A percentile compares a stretch with the other conserved stretches of the same genome.
Evolutionary conservation across 2,329 filamentous ascomycete genomes (phyloP).

Genomic region (Cytospora mali): DNA sequence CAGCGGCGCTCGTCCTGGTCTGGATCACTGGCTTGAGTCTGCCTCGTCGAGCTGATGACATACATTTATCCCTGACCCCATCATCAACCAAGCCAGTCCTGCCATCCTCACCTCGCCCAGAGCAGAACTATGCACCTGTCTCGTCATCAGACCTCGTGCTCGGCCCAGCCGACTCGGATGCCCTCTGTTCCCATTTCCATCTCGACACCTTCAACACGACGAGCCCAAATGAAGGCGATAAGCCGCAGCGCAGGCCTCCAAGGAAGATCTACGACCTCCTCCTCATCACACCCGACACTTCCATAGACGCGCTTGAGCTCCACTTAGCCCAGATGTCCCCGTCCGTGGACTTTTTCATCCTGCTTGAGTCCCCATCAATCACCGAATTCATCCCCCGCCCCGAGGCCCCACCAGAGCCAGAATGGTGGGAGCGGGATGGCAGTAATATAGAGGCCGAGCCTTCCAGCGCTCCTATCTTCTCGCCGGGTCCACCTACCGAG

Average conservation of each 20-base stretch:
- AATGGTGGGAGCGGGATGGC: constrained; percentile 15
- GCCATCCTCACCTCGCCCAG: neutral
- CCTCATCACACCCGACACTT: constrained; percentile 29
- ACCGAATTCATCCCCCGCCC: neutral
- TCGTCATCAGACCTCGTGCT: neutral
- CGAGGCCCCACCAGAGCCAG: constrained; percentile 3
- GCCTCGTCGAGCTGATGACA: constrained; percentile 2
- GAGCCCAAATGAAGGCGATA: constrained; percentile 34
- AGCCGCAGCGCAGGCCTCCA: constrained; percentile 34
- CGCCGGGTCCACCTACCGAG: constrained; percentile 40
- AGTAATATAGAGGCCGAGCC: neutral
- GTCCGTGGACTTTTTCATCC: constrained; percentile 47
- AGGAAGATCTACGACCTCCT: constrained; percentile 31
- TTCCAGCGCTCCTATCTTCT: neutral
- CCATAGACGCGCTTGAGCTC: constrained; percentile 28
- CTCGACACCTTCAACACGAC: constrained; percentile 16
- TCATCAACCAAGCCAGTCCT: neutral
- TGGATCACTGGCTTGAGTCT: constrained; percentile 20
- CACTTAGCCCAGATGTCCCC: constrained; percentile 34
- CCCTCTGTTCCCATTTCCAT: constrained; percentile 23
- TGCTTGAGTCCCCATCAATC: constrained; percentile 40
- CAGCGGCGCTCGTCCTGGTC: constrained; percentile 16
- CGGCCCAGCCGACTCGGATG: constrained; percentile 2
- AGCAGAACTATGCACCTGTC: neutral
- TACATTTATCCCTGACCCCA: neutral